phyloP scores from a whole-genome alignment of 208 protist species.

The Acanthamoeba royreba region DNA sequence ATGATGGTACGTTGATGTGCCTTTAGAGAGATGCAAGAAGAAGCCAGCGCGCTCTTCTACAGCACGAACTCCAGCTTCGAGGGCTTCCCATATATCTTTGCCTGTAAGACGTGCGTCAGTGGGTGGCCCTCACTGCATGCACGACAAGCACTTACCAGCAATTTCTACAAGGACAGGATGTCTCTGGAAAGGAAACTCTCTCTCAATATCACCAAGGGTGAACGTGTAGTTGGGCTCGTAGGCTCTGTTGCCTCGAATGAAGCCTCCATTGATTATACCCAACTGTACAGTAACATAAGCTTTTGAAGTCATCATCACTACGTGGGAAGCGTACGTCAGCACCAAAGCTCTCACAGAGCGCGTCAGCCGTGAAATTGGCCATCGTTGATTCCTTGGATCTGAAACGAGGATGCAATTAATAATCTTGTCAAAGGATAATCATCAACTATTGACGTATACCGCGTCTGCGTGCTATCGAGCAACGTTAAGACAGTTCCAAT shows the following conservation, averaged over 20 bases:
- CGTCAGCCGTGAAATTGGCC: conserved; percentile 27
- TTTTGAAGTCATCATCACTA: not conserved
- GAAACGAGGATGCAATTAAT: not conserved
- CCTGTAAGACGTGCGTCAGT: not conserved
- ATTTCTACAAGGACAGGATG: not conserved
- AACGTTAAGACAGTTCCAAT: not conserved
- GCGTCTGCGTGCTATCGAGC: conserved; percentile 21
- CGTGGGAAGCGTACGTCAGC: not conserved
- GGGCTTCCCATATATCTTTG: not conserved
- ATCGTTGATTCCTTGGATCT: conserved; percentile 6
- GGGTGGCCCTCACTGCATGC: too few species aligned
- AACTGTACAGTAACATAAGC: not conserved
- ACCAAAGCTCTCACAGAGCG: not conserved
- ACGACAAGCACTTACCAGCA: not conserved
- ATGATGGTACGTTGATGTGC: not conserved
- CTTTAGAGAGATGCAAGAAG: conserved; percentile 36
- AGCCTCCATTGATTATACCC: conserved; percentile 31
- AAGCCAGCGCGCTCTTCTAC: not conserved
- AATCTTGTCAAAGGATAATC: not conserved
- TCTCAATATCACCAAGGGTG: not conserved
- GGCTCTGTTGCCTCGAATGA: conserved; percentile 3
- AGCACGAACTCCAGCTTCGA: not conserved
- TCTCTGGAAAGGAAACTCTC: conserved; percentile 22
- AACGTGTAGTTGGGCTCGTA: conserved; percentile 9
- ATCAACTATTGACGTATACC: not conserved